Percentiles rank a stretch among this genome's conserved stretches.
Conservation (phyloP, 257 asterid genomes). For the Nicotiana otophora region DNA sequence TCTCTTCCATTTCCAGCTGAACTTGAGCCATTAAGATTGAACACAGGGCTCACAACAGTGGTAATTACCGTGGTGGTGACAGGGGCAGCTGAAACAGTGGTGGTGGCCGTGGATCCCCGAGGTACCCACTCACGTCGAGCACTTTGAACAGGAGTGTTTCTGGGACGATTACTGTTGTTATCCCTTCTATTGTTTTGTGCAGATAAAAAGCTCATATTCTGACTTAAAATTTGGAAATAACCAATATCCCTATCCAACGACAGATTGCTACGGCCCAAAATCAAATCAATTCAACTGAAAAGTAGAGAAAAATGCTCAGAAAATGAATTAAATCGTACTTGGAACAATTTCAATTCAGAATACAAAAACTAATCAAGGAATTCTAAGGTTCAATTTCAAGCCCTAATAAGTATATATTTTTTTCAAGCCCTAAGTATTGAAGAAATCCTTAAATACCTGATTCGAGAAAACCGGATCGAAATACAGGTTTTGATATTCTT, state of each 20-base stretch:
- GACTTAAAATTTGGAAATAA: conserved; percentile 23
- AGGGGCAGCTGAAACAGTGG: conserved; percentile 9
- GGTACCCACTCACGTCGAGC: conserved; percentile 83
- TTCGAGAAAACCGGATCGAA: background rate
- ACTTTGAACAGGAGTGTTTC: conserved; percentile 38
- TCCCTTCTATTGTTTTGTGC: conserved; percentile 50
- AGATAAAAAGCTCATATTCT: conserved; percentile 69
- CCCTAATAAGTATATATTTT: background rate
- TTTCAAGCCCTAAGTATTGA: background rate
- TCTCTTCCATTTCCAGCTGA: conserved; percentile 28
- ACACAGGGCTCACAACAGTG: conserved; percentile 11
- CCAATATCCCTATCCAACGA: conserved; percentile 22
- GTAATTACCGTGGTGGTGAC: conserved; percentile 20
- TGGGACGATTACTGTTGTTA: conserved; percentile 39
- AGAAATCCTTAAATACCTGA: background rate
- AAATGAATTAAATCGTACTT: background rate
- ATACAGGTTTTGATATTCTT: background rate
- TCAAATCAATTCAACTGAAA: background rate
- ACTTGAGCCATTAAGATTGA: conserved; percentile 7
- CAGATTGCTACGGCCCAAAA: background rate
- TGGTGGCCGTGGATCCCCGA: conserved; percentile 40
- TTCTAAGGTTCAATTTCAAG: background rate
- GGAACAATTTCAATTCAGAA: background rate
- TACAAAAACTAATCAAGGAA: background rate
- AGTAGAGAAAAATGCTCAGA: background rate